Base-by-base conservation (phyloP, 139 green algal genomes). In the Nannochloris sp. region DNA sequence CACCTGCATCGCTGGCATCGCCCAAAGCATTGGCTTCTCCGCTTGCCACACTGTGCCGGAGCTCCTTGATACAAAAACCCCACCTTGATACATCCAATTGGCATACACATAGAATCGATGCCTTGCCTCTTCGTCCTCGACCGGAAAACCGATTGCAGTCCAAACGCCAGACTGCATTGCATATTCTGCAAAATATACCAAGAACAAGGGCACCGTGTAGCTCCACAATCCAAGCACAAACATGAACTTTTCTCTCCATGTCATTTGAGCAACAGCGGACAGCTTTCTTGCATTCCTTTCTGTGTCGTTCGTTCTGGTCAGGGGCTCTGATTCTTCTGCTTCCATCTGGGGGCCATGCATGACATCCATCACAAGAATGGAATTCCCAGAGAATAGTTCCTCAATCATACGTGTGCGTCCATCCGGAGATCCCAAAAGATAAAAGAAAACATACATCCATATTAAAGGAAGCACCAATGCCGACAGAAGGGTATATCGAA, bases 131-230 rank as follows among this genome's bases (percentile, higher is more conserved):
- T 25, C 31, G 51, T 72, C 56, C 11, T 43, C 61, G 13, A 84
- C 72, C 10, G 80, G 80, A 57, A 87, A 86, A 3, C 80, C 78
- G 36, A 88, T 84, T 1, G 75, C 69, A 1, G 78, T 70, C 82
- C 82, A 89, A 1, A 69, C 57, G n/a, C 82, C 82, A 12, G 56
- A 66, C 58, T 88, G 82, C 77, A 85, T 81, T 13, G 67, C 63
- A 56, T 88, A 88, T 71, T 86, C 79, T 4, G 73, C 67, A 59
- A 76, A 79, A 57, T 87, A 89, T 5, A 89, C 82, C 1, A 75
- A 23, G 16, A 79, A 61, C 20, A 89, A 75, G 16, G 80, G 80
- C 26, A 78, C 66, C 59, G 74, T 86, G 63, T 80, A 87, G 9
- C 69, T 73, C 77, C 79, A 88, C 25, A 88, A 68, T 6, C 8